Evolutionary conservation across 352 stramenopile genomes (phyloP).

Genomic region (Phytophthora pseudosyringae): DNA sequence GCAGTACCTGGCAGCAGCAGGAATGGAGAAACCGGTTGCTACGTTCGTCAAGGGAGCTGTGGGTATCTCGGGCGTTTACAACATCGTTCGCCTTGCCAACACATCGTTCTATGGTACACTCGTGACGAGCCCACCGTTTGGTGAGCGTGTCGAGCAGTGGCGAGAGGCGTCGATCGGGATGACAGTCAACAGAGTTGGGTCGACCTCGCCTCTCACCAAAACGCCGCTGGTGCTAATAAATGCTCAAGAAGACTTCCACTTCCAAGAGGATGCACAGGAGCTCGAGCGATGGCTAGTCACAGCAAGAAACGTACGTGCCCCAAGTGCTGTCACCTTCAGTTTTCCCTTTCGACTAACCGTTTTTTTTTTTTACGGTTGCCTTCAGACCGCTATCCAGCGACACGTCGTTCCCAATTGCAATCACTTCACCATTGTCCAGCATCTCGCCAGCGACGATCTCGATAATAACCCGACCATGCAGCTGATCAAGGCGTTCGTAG

Average conservation of each 20-base stretch:
- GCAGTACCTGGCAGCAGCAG: constrained; percentile 48
- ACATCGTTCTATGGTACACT: constrained; percentile 72
- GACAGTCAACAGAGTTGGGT: constrained; percentile 44
- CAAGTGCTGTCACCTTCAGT: not conserved
- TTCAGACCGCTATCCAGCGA: constrained; percentile 45
- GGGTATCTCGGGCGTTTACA: constrained; percentile 87
- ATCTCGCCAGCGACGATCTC: constrained; percentile 46
- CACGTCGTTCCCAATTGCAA: constrained; percentile 61
- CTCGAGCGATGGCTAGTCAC: constrained; percentile 64
- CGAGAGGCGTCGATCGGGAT: constrained; percentile 70
- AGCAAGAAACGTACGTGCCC: constrained; percentile 56
- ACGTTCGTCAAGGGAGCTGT: constrained; percentile 61
- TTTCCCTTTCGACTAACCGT: constrained; percentile 8
- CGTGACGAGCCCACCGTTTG: constrained; percentile 74
- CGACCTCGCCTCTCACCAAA: constrained; percentile 49
- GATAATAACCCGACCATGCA: constrained; percentile 50
- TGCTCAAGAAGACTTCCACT: constrained; percentile 83
- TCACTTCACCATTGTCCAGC: constrained; percentile 78
- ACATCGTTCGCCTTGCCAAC: constrained; percentile 84
- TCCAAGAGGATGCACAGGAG: constrained; percentile 73
- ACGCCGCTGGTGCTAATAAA: constrained; percentile 70
- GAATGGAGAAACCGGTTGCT: constrained; percentile 40
- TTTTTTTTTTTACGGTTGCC: not conserved
- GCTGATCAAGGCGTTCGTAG: constrained; percentile 56
- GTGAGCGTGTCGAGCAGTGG: constrained; percentile 68